Conservation (phyloP, 2,329 filamentous ascomycete species). For the Cladosporium sphaerospermum region DNA sequence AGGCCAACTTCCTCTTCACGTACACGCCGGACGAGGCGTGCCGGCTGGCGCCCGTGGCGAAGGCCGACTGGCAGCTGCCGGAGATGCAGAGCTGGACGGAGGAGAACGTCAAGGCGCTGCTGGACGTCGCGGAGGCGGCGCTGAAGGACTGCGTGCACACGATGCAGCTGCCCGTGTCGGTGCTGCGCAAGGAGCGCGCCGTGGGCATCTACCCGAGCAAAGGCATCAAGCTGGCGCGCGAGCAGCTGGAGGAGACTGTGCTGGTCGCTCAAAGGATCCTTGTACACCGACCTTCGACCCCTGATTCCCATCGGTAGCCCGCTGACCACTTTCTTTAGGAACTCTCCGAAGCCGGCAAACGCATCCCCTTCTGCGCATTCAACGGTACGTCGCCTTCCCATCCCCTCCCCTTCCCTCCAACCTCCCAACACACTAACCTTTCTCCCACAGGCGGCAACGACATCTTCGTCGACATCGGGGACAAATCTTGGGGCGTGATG, state of each 20-base stretch:
- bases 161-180: constrained; percentile 69
- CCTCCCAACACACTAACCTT: constrained; percentile 16
- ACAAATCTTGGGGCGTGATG: constrained; percentile 92
- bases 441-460: constrained; percentile 63
- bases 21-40: constrained; percentile 61
- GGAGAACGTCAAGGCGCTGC: constrained; percentile 67
- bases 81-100: constrained; percentile 76
- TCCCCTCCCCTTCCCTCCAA: constrained; percentile 26
- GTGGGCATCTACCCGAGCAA: constrained; percentile 44
- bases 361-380: constrained; percentile 91
- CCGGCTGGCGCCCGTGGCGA: constrained; percentile 60
- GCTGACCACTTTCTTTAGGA: constrained; percentile 44
- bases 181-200: constrained; percentile 78
- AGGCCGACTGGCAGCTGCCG: constrained; percentile 64
- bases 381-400: constrained; percentile 50
- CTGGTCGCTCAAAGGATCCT: constrained; percentile 89
- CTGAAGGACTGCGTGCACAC: constrained; percentile 74
- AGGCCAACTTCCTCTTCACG: constrained; percentile 90
- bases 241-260: constrained; percentile 92
- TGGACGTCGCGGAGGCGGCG: constrained; percentile 82
- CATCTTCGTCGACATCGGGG: constrained; percentile 96
- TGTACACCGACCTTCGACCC: constrained; percentile 22
- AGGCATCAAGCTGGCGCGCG: constrained; percentile 56
- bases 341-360: constrained; percentile 60
- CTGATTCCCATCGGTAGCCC: background rate